Conservation (phyloP, 202 grass and related monocot species). For the Dendrocalamus latiflorus region DNA sequence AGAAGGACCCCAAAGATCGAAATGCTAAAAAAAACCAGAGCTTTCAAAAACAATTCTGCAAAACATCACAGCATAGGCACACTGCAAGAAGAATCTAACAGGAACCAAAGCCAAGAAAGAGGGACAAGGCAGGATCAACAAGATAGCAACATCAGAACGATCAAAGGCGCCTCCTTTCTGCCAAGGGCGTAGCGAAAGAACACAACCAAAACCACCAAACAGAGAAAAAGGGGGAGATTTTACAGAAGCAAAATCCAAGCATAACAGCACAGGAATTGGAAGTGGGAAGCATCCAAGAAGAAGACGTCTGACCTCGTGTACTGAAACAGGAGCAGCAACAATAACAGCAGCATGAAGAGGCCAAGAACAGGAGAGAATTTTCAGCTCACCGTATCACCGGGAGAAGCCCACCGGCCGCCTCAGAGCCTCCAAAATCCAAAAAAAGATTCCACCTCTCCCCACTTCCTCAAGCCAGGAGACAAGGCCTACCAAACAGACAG, state of each 20-base stretch:
- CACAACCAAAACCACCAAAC: neutral
- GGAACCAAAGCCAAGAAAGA: neutral
- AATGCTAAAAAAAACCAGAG: constrained; percentile 1
- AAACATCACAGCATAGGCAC: neutral
- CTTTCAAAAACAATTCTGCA: neutral
- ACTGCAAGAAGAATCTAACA: constrained; percentile 9
- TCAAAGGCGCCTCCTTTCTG: neutral
- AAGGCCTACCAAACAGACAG: constrained; percentile 40
- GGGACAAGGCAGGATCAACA: neutral
- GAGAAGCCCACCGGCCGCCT: constrained; percentile 19
- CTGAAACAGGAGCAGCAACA: neutral
- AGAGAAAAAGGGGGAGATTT: neutral
- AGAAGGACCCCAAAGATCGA: constrained; percentile 26
- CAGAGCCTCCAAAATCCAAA: constrained; percentile 31
- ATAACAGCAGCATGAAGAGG: neutral
- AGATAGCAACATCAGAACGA: neutral
- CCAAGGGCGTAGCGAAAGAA: neutral
- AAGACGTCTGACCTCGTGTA: neutral
- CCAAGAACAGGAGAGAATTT: too few relatives aligned
- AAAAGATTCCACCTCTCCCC: constrained; percentile 43
- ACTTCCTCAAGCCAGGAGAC: constrained; percentile 44
- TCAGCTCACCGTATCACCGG: constrained; percentile 40
- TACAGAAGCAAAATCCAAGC: neutral
- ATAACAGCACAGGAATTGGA: neutral
- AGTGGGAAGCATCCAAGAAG: neutral